A percentile compares a stretch with the other conserved stretches of the same genome.
phyloP scores from a whole-genome alignment of 148 eudicot genomes.

The Chenopodium quinoa region DNA sequence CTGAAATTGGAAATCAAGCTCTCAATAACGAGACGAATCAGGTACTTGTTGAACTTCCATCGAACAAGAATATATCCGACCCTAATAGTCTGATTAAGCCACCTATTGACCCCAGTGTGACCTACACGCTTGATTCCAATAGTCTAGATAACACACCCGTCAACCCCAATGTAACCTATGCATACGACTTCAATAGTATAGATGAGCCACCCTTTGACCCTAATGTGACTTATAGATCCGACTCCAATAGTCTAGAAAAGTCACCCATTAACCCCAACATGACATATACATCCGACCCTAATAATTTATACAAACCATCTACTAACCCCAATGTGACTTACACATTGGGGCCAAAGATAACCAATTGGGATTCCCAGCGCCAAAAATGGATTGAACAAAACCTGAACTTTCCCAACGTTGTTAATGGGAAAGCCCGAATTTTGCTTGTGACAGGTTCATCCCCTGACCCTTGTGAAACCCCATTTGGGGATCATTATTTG shows the following conservation, averaged over 20 bases:
- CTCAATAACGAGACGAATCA: background rate
- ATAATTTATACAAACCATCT: background rate
- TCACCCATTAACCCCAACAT: background rate
- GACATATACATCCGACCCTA: no score
- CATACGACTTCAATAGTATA: no score
- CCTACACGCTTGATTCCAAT: background rate
- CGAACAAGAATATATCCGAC: background rate
- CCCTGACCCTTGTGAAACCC: background rate
- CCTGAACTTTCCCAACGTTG: background rate
- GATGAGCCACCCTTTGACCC: background rate
- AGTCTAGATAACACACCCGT: background rate
- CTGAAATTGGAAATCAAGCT: background rate
- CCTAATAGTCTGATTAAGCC: no score
- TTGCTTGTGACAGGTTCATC: background rate
- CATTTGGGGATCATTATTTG: background rate
- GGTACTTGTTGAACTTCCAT: no score
- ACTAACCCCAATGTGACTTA: background rate
- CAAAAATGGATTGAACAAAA: background rate
- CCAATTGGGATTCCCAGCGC: background rate
- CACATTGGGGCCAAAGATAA: background rate
- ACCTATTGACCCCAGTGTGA: background rate
- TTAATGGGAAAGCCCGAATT: background rate
- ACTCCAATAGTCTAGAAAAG: background rate
- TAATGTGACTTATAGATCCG: no score
- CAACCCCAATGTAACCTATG: background rate